phyloP scores from a whole-genome alignment of 371 early-diverging fungal species.

The Apophysomyces variabilis region DNA sequence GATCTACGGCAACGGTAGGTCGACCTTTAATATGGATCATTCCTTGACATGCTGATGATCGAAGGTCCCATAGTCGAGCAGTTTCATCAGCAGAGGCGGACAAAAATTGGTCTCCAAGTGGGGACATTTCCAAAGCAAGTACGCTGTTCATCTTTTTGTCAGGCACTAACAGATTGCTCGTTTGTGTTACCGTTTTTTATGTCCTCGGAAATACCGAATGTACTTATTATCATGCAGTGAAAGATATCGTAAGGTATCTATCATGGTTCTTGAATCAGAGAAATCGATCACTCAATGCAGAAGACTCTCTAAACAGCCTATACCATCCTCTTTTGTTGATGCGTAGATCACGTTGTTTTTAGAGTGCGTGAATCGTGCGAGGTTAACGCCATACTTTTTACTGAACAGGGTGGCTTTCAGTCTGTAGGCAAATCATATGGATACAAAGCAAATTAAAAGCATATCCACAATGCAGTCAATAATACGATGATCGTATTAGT shows the following conservation, averaged over 20 bases:
- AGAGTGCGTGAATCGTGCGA: conserved; percentile 86
- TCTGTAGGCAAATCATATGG: conserved; percentile 25
- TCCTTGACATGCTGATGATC: conserved; percentile 66
- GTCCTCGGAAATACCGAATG: conserved; percentile 90
- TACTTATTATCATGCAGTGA: conserved; percentile 93
- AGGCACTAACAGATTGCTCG: not conserved
- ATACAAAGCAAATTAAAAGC: not conserved
- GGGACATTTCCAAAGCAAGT: conserved; percentile 76
- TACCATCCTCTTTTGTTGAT: conserved; percentile 93
- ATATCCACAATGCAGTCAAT: not conserved
- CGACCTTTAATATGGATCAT: conserved; percentile 49
- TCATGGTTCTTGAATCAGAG: not conserved
- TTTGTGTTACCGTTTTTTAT: conserved; percentile 63
- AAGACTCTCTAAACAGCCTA: not conserved
- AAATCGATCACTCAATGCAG: not conserved
- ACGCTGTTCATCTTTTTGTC: conserved; percentile 55
- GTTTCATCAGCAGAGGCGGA: conserved; percentile 76
- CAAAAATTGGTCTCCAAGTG: conserved; percentile 75
- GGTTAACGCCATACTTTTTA: conserved; percentile 87
- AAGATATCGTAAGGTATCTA: conserved; percentile 89
- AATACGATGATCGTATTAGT: not conserved
- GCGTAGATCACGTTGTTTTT: conserved; percentile 80
- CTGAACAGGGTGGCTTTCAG: conserved; percentile 66
- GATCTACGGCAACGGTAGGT: conserved; percentile 81
- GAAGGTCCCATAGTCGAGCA: conserved; percentile 82